Percentiles rank a stretch among this genome's conserved stretches.
These are phyloP conservation scores for Fusarium mexicanum DNA, from an alignment of 2,329 filamentous ascomycete species.

Conservation along the genomic window DNA sequence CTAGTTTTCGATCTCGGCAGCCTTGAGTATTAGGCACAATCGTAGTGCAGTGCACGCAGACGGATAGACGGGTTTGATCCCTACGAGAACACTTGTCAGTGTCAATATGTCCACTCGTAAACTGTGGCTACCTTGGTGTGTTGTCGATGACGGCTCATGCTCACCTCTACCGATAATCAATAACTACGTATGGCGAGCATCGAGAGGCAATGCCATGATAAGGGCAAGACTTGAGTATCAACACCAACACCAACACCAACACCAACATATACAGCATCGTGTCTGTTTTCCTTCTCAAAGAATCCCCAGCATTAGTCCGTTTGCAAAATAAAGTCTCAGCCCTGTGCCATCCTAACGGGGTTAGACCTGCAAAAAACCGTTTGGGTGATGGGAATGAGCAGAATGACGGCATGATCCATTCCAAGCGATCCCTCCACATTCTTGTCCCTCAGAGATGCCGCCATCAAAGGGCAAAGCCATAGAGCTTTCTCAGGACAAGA, in stretches of 20 bases:
- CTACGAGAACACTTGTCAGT: background rate
- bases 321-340: conserved; percentile 19
- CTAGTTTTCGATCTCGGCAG: background rate
- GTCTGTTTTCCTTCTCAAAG: background rate
- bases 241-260: background rate
- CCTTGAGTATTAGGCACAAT: background rate
- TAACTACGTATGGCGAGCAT: background rate
- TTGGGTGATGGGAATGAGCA: background rate
- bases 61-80: background rate
- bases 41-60: background rate
- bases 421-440: conserved; percentile 14
- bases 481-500: background rate
- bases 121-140: background rate
- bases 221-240: background rate
- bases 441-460: background rate
- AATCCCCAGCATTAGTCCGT: background rate
- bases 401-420: conserved; percentile 27
- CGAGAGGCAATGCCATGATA: background rate
- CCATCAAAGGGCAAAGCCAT: background rate
- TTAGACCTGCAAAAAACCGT: background rate
- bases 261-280: background rate
- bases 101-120: background rate
- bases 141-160: background rate
- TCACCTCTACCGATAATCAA: background rate
- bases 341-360: conserved; percentile 5